Base-by-base conservation (phyloP, 257 asterid species). In the Gardenia jasminoides region DNA sequence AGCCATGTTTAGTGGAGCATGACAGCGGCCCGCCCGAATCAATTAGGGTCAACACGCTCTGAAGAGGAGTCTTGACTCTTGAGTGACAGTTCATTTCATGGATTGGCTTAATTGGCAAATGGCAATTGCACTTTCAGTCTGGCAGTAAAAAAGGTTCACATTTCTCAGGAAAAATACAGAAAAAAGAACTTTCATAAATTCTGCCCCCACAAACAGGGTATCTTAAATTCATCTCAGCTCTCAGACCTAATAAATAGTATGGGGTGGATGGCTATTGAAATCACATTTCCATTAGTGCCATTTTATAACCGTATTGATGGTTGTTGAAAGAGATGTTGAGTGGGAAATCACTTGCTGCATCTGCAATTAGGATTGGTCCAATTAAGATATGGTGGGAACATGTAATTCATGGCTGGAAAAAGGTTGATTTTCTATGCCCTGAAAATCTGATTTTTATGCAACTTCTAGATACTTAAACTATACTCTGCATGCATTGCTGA, bases 111-210 rank as follows among this genome's bases (percentile, higher is more conserved):
- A 16, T n/a, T n/a, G n/a, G n/a, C n/a, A n/a, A n/a, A n/a, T n/a
- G n/a, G n/a, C n/a, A n/a, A n/a, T 43, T 54, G 6, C 44, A 44
- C 69, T 61, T 61, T 43, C n/a, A n/a, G 8, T 15, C 2, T 10
- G 43, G n/a, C 79, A 59, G 70, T 75, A 59, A 75, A 75, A n/a
- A 74, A 43, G 54, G 1, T 61, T 61, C 50, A 52, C 67, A 33
- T 31, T 33, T n/a, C 36, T 54, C 22, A 11, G 52, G 31, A 31
- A 67, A 33, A 33, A 13, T 24, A 22, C 22, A 48, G 41, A 31
- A 30, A 30, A 12, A 2, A 6, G 4, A 48, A 15, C 65, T 30
- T 50, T 48, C 62, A 70, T 28, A 6, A 72, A 72, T 72, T 36
- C 66, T 31, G 43, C 44, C 22, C 39, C n/a, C 43, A 66, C 44